Evolutionary conservation across 306 rosid species (phyloP).

Genomic region (Dalbergia cultrata): DNA sequence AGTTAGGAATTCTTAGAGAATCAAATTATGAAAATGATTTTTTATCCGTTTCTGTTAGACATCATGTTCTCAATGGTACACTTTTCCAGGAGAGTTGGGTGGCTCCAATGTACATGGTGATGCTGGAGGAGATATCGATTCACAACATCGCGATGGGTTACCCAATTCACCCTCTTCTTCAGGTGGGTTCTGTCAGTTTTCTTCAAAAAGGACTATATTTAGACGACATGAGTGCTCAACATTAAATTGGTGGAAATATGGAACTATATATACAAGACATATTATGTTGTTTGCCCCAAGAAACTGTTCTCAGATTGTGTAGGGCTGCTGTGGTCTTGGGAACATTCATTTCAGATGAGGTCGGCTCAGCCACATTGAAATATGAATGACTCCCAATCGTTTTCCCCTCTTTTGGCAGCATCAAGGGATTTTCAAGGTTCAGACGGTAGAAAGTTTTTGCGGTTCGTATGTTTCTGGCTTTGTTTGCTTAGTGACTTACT

Average conservation of each 20-base stretch:
- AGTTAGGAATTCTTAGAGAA: not conserved
- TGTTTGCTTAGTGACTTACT: conserved; percentile 66
- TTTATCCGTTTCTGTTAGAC: conserved; percentile 5
- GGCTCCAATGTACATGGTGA: conserved; percentile 85
- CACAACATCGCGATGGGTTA: conserved; percentile 73
- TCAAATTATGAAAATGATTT: not conserved
- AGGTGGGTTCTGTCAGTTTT: conserved; percentile 99
- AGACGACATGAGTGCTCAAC: conserved; percentile 95
- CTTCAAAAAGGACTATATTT: conserved; percentile 96
- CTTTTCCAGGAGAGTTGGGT: conserved; percentile 87
- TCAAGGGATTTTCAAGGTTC: conserved; percentile 76
- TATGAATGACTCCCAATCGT: conserved; percentile 72
- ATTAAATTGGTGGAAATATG: conserved; percentile 86
- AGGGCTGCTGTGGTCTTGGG: conserved; percentile 93
- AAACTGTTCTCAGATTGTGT: conserved; percentile 80
- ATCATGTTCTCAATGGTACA: conserved; percentile 27
- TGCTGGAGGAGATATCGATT: conserved; percentile 73
- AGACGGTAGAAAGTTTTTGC: conserved; percentile 71
- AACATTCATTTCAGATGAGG: conserved; percentile 82
- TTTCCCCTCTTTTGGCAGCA: conserved; percentile 70
- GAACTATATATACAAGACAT: conserved; percentile 82
- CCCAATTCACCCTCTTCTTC: conserved; percentile 98
- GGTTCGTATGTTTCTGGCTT: conserved; percentile 99
- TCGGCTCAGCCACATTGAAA: conserved; percentile 77
- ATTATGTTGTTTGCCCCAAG: conserved; percentile 87